Evolutionary conservation across 805 yeast genomes (phyloP).

Genomic region (Lachancea cidri): DNA sequence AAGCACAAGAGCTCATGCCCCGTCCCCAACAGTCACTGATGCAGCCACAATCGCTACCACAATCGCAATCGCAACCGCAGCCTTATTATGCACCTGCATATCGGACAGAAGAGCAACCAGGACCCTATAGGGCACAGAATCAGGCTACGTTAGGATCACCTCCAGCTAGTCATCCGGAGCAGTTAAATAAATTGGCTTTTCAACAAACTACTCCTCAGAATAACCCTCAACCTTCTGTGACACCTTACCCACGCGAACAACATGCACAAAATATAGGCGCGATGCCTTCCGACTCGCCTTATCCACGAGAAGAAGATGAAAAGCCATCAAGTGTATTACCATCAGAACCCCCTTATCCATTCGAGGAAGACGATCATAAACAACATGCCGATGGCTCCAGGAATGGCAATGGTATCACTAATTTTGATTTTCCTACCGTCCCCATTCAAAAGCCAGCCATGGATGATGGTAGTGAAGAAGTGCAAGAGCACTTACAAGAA

Average conservation of each 20-base stretch:
- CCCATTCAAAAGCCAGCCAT: constrained; percentile 29
- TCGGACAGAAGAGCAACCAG: constrained; percentile 8
- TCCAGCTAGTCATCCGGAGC: constrained; percentile 1
- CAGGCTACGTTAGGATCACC: background rate
- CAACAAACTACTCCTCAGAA: background rate
- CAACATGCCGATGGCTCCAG: constrained; percentile 1
- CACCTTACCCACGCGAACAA: constrained; percentile 5
- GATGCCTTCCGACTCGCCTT: constrained; percentile 22
- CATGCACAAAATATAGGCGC: constrained; percentile 1
- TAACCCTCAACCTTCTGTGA: background rate
- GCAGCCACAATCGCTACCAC: too few species aligned
- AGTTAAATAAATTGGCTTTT: background rate
- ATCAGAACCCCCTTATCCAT: constrained; percentile 21
- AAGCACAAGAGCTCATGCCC: constrained; percentile 7
- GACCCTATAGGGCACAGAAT: background rate
- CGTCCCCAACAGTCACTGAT: background rate
- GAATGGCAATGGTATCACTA: constrained; percentile 28
- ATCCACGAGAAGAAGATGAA: background rate
- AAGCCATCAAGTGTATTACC: background rate
- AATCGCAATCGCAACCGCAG: constrained; percentile 8
- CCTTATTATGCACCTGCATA: too few species aligned
- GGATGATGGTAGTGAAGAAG: constrained; percentile 1
- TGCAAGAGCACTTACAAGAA: too few species aligned
- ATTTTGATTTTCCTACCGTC: constrained; percentile 38
- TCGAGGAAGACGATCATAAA: constrained; percentile 14